Conservation (phyloP, 495 filamentous ascomycete genomes). For the Penicillium paxilli region DNA sequence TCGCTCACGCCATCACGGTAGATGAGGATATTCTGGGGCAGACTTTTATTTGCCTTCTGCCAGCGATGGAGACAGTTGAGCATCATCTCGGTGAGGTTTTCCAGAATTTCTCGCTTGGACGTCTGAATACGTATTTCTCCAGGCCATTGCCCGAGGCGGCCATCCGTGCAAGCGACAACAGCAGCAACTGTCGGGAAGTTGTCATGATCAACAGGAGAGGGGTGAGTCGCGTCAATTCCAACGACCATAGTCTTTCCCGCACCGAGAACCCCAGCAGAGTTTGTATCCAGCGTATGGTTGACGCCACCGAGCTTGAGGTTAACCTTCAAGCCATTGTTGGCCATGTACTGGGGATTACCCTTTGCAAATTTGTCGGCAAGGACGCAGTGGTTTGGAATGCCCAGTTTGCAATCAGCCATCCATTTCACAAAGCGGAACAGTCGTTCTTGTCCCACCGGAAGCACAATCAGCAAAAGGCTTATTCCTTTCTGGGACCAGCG, state of each 20-base stretch:
- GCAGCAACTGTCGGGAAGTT: conserved; percentile 68
- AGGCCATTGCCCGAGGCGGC: conserved; percentile 65
- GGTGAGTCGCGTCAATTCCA: conserved; percentile 86
- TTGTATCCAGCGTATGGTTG: conserved; percentile 60
- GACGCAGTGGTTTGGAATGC: conserved; percentile 62
- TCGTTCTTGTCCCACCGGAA: conserved; percentile 44
- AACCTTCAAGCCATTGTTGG: conserved; percentile 74
- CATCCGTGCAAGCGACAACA: conserved; percentile 71
- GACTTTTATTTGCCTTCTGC: conserved; percentile 48
- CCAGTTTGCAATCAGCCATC: conserved; percentile 56
- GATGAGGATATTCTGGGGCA: conserved; percentile 70
- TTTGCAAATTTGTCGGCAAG: conserved; percentile 28
- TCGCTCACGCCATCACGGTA: conserved; percentile 89
- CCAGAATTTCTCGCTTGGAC: conserved; percentile 59
- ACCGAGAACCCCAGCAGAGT: conserved; percentile 49
- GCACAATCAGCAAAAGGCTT: conserved; percentile 52
- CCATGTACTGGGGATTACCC: conserved; percentile 53
- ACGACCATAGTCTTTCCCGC: conserved; percentile 72
- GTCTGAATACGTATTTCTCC: conserved; percentile 59
- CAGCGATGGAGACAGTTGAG: conserved; percentile 57
- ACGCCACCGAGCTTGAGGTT: conserved; percentile 79
- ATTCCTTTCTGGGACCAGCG: not conserved
- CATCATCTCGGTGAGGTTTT: conserved; percentile 53
- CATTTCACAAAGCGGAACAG: conserved; percentile 67
- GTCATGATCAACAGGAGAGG: conserved; percentile 60